Conservation (phyloP, 805 yeast genomes). For the Myxozyma nipponensis region DNA sequence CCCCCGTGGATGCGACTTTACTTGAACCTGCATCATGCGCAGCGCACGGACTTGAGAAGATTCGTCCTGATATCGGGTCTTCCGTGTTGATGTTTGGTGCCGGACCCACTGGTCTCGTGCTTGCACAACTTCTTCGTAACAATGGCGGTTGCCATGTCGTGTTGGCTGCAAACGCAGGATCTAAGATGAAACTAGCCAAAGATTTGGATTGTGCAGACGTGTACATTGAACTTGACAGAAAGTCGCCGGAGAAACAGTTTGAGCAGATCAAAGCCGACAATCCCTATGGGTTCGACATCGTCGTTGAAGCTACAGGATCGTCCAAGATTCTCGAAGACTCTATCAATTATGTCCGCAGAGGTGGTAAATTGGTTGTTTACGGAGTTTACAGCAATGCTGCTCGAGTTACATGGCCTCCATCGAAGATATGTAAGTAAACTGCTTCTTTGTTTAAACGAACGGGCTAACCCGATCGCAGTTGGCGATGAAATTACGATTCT, state of each 20-base stretch:
- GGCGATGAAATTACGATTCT: conserved; percentile 27
- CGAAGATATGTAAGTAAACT: conserved; percentile 16
- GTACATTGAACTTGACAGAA: conserved; percentile 20
- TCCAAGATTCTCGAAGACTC: conserved; percentile 22
- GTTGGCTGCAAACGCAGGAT: conserved; percentile 22
- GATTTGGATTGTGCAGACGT: conserved; percentile 22
- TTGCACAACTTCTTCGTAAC: conserved; percentile 23
- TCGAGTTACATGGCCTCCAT: conserved; percentile 25
- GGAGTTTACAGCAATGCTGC: conserved; percentile 25
- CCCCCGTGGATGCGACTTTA: conserved; percentile 22
- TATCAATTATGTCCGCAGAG: conserved; percentile 25
- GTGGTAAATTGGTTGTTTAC: conserved; percentile 25
- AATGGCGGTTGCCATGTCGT: conserved; percentile 28
- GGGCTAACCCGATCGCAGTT: conserved; percentile 2
- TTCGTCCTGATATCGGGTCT: conserved; percentile 24
- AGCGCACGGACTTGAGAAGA: conserved; percentile 26
- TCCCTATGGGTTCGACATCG: conserved; percentile 26
- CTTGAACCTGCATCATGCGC: conserved; percentile 28
- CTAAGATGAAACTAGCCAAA: conserved; percentile 24
- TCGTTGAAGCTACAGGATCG: conserved; percentile 26
- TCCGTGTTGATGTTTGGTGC: conserved; percentile 27
- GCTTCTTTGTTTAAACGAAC: not conserved
- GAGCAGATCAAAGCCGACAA: conserved; percentile 19
- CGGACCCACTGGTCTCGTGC: conserved; percentile 27
- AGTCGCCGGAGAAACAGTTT: conserved; percentile 18